These are phyloP conservation scores for Chaetomium globosum DNA, from an alignment of 2,329 filamentous ascomycete species.

Conservation along the genomic window DNA sequence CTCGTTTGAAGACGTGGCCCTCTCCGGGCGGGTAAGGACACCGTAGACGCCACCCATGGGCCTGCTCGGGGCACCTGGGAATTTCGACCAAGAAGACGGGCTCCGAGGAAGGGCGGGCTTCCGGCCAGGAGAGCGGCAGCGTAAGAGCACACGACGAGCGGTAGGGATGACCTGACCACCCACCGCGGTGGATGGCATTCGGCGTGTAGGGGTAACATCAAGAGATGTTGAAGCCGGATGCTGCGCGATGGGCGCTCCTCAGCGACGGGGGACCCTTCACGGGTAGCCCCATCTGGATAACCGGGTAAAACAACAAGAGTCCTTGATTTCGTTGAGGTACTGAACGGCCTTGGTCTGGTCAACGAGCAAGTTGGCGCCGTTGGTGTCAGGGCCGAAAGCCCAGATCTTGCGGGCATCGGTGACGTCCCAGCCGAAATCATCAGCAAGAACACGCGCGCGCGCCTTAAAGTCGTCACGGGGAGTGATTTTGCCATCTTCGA, in stretches of 20 bases:
- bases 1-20: constrained; percentile 98
- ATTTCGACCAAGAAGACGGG: constrained; percentile 99
- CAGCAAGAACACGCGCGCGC: constrained; percentile 92
- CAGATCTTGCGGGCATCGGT: constrained; percentile 99
- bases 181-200: constrained; percentile 99
- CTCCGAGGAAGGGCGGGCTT: constrained; percentile 91
- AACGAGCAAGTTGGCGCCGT: constrained; percentile 95
- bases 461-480: constrained; percentile 99
- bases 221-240: constrained; percentile 98
- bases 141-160: constrained; percentile 96
- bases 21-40: constrained; percentile 94
- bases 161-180: constrained; percentile 99
- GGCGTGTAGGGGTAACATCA: constrained; percentile 98
- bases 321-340: constrained; percentile 99
- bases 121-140: constrained; percentile 86
- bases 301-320: constrained; percentile 95
- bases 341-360: constrained; percentile 99
- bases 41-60: constrained; percentile 99
- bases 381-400: constrained; percentile 98
- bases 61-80: constrained; percentile 95
- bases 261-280: constrained; percentile 94
- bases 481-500: constrained; percentile 87
- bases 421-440: constrained; percentile 98
- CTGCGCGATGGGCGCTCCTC: constrained; percentile 99
- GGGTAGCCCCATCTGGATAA: constrained; percentile 99